phyloP scores from a whole-genome alignment of 768 basidiomycete species.

The Amylocystis lapponica region DNA sequence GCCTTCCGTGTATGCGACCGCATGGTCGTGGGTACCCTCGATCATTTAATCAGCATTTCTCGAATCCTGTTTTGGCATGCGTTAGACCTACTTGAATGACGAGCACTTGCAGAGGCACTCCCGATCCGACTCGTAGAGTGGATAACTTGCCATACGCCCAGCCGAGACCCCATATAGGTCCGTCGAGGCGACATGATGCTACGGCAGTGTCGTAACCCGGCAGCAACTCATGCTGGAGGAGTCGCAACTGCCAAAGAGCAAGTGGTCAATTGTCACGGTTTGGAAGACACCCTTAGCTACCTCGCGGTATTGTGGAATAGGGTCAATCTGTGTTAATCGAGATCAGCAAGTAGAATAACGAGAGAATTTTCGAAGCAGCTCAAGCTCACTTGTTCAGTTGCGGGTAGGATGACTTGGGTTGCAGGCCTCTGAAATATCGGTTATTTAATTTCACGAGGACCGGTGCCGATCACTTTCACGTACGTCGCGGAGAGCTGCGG shows the following conservation, averaged over 20 bases:
- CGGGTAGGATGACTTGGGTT: not conserved
- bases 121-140: not conserved
- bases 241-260: slow-evolving; percentile 44
- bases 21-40: slow-evolving; percentile 56
- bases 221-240: slow-evolving; percentile 66
- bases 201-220: slow-evolving; percentile 66
- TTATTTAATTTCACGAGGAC: no score
- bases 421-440: no score
- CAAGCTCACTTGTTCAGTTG: not conserved
- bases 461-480: slow-evolving; percentile 42
- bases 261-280: no score
- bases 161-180: slow-evolving; percentile 21
- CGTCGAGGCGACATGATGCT: slow-evolving; percentile 41
- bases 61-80: no score
- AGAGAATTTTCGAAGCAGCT: not conserved
- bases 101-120: slow-evolving; percentile 8
- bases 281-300: not conserved
- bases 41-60: not conserved
- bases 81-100: slow-evolving; percentile 12
- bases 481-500: slow-evolving; percentile 43
- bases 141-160: slow-evolving; percentile 18
- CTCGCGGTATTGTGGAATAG: slow-evolving; percentile 9
- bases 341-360: not conserved
- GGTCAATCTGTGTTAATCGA: not conserved
- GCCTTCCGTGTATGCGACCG: slow-evolving; percentile 50